A percentile compares a stretch with the other conserved stretches of the same genome.
These are phyloP conservation scores for Nidula microcarpa DNA, from an alignment of 768 basidiomycete species.

Conservation along the genomic window DNA sequence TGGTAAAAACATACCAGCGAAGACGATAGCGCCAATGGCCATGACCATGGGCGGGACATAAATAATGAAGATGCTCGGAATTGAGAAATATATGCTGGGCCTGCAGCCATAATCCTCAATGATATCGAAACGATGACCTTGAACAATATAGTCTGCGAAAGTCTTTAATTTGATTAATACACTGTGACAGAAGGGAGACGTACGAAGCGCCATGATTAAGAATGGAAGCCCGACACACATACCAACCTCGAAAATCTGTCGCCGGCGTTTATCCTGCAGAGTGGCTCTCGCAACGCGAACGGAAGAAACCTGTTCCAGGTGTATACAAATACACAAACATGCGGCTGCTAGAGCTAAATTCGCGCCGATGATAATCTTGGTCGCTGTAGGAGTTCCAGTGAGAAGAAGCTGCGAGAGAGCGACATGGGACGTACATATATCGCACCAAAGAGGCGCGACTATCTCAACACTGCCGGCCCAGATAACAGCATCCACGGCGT, in stretches of 20 bases:
- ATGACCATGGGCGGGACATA: conserved; percentile 34
- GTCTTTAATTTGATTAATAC: no score
- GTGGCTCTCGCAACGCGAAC: conserved; percentile 12
- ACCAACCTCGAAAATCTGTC: conserved; percentile 22
- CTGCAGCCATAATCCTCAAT: conserved; percentile 47
- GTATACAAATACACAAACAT: conserved; percentile 43
- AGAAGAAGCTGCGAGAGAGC: not conserved
- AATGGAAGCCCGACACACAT: conserved; percentile 39
- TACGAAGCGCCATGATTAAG: conserved; percentile 40
- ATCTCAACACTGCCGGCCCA: conserved; percentile 50
- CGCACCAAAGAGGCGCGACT: conserved; percentile 43
- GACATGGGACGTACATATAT: conserved; percentile 40
- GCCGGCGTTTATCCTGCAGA: conserved; percentile 17
- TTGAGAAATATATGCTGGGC: conserved; percentile 33
- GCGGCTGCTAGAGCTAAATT: conserved; percentile 43
- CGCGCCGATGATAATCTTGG: conserved; percentile 37
- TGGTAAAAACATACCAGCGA: conserved; percentile 6
- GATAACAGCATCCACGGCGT: conserved; percentile 48
- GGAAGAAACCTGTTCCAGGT: conserved; percentile 47
- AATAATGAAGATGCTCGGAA: conserved; percentile 31
- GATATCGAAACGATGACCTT: conserved; percentile 49
- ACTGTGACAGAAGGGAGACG: no score
- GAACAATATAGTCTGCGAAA: conserved; percentile 35
- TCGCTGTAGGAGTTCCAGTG: conserved; percentile 19
- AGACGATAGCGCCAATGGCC: conserved; percentile 25